A percentile compares a stretch with the other conserved stretches of the same genome.
These are phyloP conservation scores for Marchantia paleacea DNA, from an alignment of 225 moss, liverwort and hornwort species.

Conservation along the genomic window DNA sequence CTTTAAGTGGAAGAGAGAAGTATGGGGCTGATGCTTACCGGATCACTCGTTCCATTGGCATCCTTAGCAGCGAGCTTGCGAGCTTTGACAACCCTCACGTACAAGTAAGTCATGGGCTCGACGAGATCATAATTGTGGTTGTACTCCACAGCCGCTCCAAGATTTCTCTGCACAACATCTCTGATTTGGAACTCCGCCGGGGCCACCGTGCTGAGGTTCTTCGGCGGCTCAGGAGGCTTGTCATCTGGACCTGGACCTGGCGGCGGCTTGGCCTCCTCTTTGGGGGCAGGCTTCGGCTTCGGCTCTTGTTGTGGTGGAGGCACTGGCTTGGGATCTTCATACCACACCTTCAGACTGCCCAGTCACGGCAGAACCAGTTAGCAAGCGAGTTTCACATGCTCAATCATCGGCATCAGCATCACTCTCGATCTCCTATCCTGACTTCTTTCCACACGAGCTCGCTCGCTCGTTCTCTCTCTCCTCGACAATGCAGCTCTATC, in stretches of 20 bases:
- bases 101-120: constrained; percentile 79
- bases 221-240: constrained; percentile 28
- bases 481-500: too few relatives aligned
- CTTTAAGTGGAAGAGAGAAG: not conserved
- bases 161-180: constrained; percentile 65
- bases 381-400: too few relatives aligned
- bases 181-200: constrained; percentile 70
- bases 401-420: too few relatives aligned
- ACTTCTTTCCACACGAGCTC: too few relatives aligned
- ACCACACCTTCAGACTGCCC: constrained; percentile 45
- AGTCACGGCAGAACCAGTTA: not conserved
- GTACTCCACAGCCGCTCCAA: constrained; percentile 78
- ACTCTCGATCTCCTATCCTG: too few relatives aligned
- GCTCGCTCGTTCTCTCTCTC: too few relatives aligned
- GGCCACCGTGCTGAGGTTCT: constrained; percentile 47
- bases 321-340: constrained; percentile 45
- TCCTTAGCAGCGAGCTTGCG: constrained; percentile 69
- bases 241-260: constrained; percentile 26
- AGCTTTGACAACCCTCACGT: constrained; percentile 69
- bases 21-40: constrained; percentile 24
- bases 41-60: constrained; percentile 60
- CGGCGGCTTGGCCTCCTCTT: constrained; percentile 5
- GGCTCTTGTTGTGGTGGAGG: constrained; percentile 4
- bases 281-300: constrained; percentile 25
- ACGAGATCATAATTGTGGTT: constrained; percentile 84